phyloP scores from a whole-genome alignment of 371 early-diverging fungal species.

The Syncephalis plumigaleata region DNA sequence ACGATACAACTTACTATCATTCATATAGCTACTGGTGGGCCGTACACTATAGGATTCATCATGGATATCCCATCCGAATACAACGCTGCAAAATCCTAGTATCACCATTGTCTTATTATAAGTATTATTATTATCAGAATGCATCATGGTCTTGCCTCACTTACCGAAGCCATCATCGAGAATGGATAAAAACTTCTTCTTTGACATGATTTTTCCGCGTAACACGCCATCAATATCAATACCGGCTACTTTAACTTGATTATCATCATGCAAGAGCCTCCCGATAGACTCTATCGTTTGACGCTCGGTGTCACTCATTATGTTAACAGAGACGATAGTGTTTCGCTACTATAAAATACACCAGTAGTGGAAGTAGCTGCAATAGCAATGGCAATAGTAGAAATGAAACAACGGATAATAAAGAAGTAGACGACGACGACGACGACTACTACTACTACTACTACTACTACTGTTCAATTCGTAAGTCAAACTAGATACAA shows the following conservation, averaged over 20 bases:
- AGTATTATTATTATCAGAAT: not conserved
- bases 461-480: no score
- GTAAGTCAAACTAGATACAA: no score
- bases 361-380: no score
- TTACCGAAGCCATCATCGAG: constrained; percentile 55
- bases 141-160: no score
- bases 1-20: constrained; percentile 9
- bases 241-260: constrained; percentile 32
- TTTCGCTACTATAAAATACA: no score
- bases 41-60: constrained; percentile 25
- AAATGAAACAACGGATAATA: no score
- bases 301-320: no score
- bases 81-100: constrained; percentile 64
- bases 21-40: constrained; percentile 12
- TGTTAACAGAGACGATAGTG: no score
- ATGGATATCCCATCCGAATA: constrained; percentile 74
- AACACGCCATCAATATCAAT: constrained; percentile 63
- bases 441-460: no score
- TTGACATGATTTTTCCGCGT: constrained; percentile 54
- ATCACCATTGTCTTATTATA: not conserved
- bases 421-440: no score
- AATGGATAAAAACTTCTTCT: constrained; percentile 40
- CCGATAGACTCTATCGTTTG: not conserved
- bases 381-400: no score
- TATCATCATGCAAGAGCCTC: not conserved